phyloP scores from a whole-genome alignment of 2,329 filamentous ascomycete genomes.

The Thelonectria rubi region DNA sequence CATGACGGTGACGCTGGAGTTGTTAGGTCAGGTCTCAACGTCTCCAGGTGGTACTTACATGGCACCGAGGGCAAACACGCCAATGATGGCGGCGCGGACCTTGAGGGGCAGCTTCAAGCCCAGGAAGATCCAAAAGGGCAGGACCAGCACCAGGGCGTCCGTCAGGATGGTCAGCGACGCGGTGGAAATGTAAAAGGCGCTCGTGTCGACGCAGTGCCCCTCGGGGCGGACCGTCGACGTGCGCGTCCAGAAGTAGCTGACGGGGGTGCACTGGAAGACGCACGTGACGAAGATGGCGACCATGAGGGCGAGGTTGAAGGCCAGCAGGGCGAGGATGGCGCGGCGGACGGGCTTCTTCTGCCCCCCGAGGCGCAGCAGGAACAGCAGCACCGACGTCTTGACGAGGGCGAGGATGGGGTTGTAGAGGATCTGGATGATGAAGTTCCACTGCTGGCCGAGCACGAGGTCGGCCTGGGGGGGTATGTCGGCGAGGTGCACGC shows the following conservation, averaged over 20 bases:
- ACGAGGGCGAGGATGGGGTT: conserved; percentile 57
- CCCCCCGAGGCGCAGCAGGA: conserved; percentile 53
- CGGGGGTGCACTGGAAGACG: conserved; percentile 52
- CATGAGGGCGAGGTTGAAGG: conserved; percentile 47
- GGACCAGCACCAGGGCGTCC: conserved; percentile 50
- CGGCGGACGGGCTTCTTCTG: conserved; percentile 43
- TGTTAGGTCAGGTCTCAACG: neutral
- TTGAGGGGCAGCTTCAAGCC: conserved; percentile 49
- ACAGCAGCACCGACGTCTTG: conserved; percentile 56
- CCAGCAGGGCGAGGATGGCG: conserved; percentile 44
- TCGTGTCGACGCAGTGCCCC: conserved; percentile 46
- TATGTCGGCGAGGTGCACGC: conserved; percentile 43
- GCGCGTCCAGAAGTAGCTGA: conserved; percentile 27
- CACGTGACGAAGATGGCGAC: conserved; percentile 49
- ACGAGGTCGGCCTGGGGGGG: conserved; percentile 39
- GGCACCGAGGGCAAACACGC: conserved; percentile 51
- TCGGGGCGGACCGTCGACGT: conserved; percentile 4
- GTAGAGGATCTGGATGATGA: conserved; percentile 52
- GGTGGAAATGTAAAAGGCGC: conserved; percentile 45
- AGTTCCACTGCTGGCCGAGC: conserved; percentile 46
- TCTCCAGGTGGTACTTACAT: conserved; percentile 43
- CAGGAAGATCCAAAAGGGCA: conserved; percentile 54
- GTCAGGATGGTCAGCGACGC: conserved; percentile 52
- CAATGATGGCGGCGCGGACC: conserved; percentile 50
- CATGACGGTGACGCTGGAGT: conserved; percentile 45